phyloP scores from a whole-genome alignment of 768 basidiomycete species.

The Peribolospora baueri region DNA sequence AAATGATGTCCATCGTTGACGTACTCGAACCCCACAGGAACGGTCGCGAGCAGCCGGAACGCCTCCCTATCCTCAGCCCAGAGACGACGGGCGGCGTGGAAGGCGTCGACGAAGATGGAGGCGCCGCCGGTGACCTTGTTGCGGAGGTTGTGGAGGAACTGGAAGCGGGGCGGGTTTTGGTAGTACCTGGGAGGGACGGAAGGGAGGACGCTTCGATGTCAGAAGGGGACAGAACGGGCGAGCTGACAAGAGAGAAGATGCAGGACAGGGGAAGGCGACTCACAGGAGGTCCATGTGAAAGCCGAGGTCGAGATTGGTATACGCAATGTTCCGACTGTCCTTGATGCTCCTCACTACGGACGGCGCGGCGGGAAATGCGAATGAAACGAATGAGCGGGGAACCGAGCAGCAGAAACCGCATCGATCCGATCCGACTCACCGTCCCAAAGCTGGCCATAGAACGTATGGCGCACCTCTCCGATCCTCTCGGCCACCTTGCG shows the following conservation, averaged over 20 bases:
- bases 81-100: slow-evolving; percentile 37
- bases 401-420: no score
- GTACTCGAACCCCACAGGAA: slow-evolving; percentile 68
- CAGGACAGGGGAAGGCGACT: slow-evolving; percentile 17
- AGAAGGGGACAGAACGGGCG: not conserved
- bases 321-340: slow-evolving; percentile 73
- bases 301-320: slow-evolving; percentile 69
- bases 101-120: slow-evolving; percentile 66
- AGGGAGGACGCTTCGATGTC: not conserved
- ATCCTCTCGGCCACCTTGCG: slow-evolving; percentile 39
- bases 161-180: slow-evolving; percentile 69
- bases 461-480: slow-evolving; percentile 56
- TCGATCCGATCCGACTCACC: no score
- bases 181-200: slow-evolving; percentile 39
- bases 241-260: not conserved
- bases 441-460: slow-evolving; percentile 76
- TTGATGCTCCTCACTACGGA: slow-evolving; percentile 37
- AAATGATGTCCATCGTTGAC: slow-evolving; percentile 72
- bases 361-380: not conserved
- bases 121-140: slow-evolving; percentile 60
- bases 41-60: slow-evolving; percentile 35
- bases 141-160: slow-evolving; percentile 70
- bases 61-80: slow-evolving; percentile 26
- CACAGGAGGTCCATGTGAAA: slow-evolving; percentile 81
- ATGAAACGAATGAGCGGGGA: no score